Evolutionary conservation across 306 rosid genomes (phyloP).

Genomic region (Comarum palustre): DNA sequence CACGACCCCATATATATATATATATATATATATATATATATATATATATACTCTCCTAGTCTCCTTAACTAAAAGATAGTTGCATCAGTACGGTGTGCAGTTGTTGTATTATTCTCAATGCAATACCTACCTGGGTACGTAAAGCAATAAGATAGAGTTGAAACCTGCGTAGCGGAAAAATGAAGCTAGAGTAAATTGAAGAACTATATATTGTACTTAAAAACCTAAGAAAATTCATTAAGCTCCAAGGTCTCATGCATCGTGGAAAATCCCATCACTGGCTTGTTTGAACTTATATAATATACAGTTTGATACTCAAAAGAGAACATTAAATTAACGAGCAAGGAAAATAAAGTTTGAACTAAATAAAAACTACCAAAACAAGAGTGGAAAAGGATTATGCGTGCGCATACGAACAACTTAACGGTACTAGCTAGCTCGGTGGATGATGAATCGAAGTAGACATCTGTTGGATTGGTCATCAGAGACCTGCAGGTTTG

Average conservation of each 20-base stretch:
- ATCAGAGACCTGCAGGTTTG: not conserved
- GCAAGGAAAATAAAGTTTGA: not conserved
- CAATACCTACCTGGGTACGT: no score
- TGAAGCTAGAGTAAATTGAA: not conserved
- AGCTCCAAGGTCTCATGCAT: not conserved
- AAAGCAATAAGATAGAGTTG: no score
- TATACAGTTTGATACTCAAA: constrained; percentile 24
- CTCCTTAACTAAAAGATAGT: no score
- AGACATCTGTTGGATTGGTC: not conserved
- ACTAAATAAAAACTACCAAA: constrained; percentile 11
- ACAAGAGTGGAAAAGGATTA: constrained; percentile 7
- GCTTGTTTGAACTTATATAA: constrained; percentile 18
- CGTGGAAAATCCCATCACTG: not conserved
- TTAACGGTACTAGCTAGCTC: constrained; percentile 4
- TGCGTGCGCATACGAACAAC: not conserved
- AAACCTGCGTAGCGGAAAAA: not conserved
- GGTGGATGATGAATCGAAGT: not conserved
- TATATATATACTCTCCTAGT: no score
- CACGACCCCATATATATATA: no score
- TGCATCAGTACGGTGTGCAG: no score
- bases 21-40: no score
- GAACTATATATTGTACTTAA: not conserved
- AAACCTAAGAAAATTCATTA: not conserved
- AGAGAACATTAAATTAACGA: constrained; percentile 4
- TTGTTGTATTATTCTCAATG: no score